Percentiles rank a stretch among this genome's conserved stretches.
Conservation (phyloP, 768 basidiomycete genomes). For the Cubamyces sp. region DNA sequence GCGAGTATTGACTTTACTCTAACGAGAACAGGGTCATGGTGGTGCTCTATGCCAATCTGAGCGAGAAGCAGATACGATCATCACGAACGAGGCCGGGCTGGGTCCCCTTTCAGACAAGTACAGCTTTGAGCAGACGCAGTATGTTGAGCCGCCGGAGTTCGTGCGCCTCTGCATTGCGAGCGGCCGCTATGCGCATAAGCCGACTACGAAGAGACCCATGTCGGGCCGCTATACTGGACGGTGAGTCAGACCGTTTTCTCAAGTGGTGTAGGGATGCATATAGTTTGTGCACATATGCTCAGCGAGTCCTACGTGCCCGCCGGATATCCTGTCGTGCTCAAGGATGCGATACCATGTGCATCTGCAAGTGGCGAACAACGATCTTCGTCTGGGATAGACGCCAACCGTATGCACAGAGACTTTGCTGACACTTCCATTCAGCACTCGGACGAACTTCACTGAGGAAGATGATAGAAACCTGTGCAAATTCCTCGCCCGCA, state of each 20-base stretch:
- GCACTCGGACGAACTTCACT: constrained; percentile 13
- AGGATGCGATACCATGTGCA: neutral
- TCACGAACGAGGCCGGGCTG: constrained; percentile 9
- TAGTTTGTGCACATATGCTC: neutral
- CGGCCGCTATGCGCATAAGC: constrained; percentile 23
- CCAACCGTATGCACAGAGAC: no score
- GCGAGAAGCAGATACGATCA: constrained; percentile 22
- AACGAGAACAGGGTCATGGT: constrained; percentile 15
- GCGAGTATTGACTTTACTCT: neutral
- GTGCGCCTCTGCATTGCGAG: constrained; percentile 20
- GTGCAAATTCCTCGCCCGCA: constrained; percentile 8
- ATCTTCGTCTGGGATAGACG: neutral
- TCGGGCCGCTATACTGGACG: neutral
- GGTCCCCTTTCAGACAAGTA: constrained; percentile 8
- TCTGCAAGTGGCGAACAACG: neutral
- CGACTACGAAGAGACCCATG: constrained; percentile 27
- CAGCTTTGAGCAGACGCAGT: constrained; percentile 5
- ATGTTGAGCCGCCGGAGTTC: constrained; percentile 18
- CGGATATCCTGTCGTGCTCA: neutral
- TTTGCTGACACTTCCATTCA: neutral
- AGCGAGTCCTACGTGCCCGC: constrained; percentile 10
- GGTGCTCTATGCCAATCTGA: constrained; percentile 6
- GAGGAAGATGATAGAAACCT: constrained; percentile 23
- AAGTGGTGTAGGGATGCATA: neutral
- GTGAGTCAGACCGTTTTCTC: neutral